Base-by-base conservation (phyloP, 208 protist genomes). In the Kentomonas sorsogonicus region DNA sequence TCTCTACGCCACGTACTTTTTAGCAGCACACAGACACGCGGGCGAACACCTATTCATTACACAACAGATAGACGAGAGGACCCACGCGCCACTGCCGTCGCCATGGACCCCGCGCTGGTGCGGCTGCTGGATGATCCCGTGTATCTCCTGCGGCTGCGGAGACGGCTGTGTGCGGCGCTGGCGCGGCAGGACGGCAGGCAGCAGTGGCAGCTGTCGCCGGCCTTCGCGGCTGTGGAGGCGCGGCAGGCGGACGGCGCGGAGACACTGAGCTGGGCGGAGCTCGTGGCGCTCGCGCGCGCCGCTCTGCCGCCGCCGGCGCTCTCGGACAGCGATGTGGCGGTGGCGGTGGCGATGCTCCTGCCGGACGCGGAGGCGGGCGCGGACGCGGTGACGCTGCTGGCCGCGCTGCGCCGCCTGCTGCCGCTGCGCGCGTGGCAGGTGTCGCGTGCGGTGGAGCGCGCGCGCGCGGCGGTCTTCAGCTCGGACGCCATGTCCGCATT, bases 261-360 rank as follows among this genome's bases (percentile, higher is more conserved):
- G 0, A 53, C 30, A 16, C 36, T 68, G n/a, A 57, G 67, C 55
- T 50, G 33, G 18, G 44, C 29, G 5, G 43, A 40, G 11, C 46
- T 63, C 10, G 23, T 70, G n/a, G 45, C n/a, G 13, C 39, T 48
- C 4, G 45, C 79, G 40, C 64, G 67, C 10, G 74, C 81, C 25
- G 74, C 83, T 16, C 77, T 93, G 23, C 74, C 86, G 0, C 29
- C 51, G 0, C 63, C 51, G 0, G 43, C 65, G 18, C 26, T 87
- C 25, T 51, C 60, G n/a, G 72, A 79, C 30, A 61, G 66, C 18
- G 86, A 93, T 52, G 53, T 93, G 9, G 13, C 13, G 1, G 68
- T 89, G 7, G 60, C 89, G 6, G 63, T 89, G 26, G 60, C 73
- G 13, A 55, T 84, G 31, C 25, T 86, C 0, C 69, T 71, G 11